These are phyloP conservation scores for Adenanthera pavonina DNA, from an alignment of 306 rosid species.

Conservation along the genomic window DNA sequence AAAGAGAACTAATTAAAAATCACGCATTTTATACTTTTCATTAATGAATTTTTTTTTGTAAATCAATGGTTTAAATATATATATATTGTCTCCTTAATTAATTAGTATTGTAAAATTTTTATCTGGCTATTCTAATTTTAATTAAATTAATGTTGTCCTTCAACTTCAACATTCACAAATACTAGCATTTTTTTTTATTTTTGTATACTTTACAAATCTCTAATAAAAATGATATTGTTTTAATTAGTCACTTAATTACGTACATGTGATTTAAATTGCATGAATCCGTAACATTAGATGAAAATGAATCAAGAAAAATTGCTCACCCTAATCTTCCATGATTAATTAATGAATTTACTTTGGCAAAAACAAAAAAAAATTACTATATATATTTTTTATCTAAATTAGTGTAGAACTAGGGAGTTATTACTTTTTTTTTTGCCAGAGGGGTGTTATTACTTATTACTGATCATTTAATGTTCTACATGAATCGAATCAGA, in stretches of 20 bases:
- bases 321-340: not conserved
- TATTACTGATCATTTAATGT: not conserved
- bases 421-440: not conserved
- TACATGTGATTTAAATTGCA: not conserved
- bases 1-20: not conserved
- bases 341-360: too few relatives aligned
- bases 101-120: not conserved
- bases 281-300: not conserved
- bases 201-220: too few relatives aligned
- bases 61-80: not conserved
- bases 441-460: not conserved
- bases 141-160: not conserved
- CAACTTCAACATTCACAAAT: too few relatives aligned
- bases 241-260: not conserved
- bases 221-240: not conserved
- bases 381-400: too few relatives aligned
- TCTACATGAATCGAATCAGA: not conserved
- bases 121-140: not conserved
- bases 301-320: not conserved
- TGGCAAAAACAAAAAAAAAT: too few relatives aligned
- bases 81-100: not conserved
- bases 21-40: not conserved
- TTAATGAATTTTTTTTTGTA: not conserved
- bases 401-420: not conserved
- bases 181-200: too few relatives aligned